Percentiles rank a stretch among this genome's conserved stretches.
Evolutionary conservation across 306 rosid genomes (phyloP).

Genomic region (Hylodesmum podocarpum): DNA sequence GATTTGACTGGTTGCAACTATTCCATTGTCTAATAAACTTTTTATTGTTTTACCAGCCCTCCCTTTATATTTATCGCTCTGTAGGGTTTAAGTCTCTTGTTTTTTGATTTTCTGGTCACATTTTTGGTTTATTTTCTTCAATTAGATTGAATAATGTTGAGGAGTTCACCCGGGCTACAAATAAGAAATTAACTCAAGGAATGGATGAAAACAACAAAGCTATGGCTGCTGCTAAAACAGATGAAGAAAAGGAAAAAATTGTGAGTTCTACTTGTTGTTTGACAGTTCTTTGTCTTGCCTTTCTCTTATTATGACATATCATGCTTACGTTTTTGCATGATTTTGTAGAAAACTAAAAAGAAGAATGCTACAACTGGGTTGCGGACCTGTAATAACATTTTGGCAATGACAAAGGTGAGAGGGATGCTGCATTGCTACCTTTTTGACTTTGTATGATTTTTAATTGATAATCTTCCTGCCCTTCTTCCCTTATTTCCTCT

Average conservation of each 20-base stretch:
- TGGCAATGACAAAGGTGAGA: slow-evolving; percentile 85
- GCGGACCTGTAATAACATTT: slow-evolving; percentile 91
- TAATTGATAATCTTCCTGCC: background rate
- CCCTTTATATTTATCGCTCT: too few species aligned
- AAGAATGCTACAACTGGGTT: slow-evolving; percentile 92
- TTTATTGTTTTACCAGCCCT: background rate
- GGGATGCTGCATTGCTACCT: slow-evolving; percentile 1
- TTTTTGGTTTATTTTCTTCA: slow-evolving; percentile 23
- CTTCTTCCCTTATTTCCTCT: background rate
- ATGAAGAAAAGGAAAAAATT: slow-evolving; percentile 80
- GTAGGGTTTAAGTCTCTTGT: background rate
- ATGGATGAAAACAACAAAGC: slow-evolving; percentile 93
- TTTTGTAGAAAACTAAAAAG: slow-evolving; percentile 81
- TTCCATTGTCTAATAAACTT: slow-evolving; percentile 3
- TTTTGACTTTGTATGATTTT: slow-evolving; percentile 10
- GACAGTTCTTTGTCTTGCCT: slow-evolving; percentile 9
- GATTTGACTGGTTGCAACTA: slow-evolving; percentile 17
- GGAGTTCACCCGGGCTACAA: slow-evolving; percentile 89
- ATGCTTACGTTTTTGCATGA: slow-evolving; percentile 12
- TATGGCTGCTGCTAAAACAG: slow-evolving; percentile 91
- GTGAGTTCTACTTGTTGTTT: slow-evolving; percentile 54
- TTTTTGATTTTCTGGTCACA: background rate
- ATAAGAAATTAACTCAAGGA: slow-evolving; percentile 96
- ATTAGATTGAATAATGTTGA: slow-evolving; percentile 78
- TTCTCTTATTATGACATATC: background rate